A percentile compares a stretch with the other conserved stretches of the same genome.
These are phyloP conservation scores for Perkinsus marinus DNA, from an alignment of 169 alveolate genomes.

Conservation along the genomic window DNA sequence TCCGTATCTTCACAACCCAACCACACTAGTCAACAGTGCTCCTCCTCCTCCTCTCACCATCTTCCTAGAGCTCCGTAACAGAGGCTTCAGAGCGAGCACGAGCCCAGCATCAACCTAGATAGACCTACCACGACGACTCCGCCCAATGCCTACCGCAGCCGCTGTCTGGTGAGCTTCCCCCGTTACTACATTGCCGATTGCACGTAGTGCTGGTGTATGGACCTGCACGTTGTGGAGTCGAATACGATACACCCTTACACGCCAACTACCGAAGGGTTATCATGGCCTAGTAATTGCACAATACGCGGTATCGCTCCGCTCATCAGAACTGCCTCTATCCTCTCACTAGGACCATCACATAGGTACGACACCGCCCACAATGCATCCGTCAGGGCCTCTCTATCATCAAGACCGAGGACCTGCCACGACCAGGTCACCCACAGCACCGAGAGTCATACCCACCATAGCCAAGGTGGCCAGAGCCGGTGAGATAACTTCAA, in stretches of 20 bases:
- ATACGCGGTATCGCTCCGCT: constrained; percentile 71
- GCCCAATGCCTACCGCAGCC: constrained; percentile 61
- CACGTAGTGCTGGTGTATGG: constrained; percentile 81
- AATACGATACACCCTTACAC: not conserved
- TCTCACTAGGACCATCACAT: constrained; percentile 80
- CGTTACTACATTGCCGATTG: constrained; percentile 83
- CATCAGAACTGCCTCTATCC: constrained; percentile 70
- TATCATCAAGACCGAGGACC: not conserved
- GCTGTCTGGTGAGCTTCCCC: constrained; percentile 85
- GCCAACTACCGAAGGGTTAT: constrained; percentile 29
- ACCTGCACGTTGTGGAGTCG: constrained; percentile 9
- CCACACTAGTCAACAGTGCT: not conserved
- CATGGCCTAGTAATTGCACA: constrained; percentile 60
- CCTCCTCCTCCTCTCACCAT: not conserved
- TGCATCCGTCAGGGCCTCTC: constrained; percentile 69
- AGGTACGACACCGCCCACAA: constrained; percentile 85
- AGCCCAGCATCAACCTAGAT: not conserved
- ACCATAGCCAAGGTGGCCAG: constrained; percentile 49
- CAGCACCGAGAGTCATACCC: not conserved
- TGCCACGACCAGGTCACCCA: not conserved
- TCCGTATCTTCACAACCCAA: constrained; percentile 36
- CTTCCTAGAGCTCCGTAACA: not conserved
- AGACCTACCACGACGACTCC: not conserved
- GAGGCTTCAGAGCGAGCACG: not conserved
- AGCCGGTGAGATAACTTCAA: constrained; percentile 58